Conservation (phyloP, 2,329 filamentous ascomycete genomes). For the Blastomyces parvus region DNA sequence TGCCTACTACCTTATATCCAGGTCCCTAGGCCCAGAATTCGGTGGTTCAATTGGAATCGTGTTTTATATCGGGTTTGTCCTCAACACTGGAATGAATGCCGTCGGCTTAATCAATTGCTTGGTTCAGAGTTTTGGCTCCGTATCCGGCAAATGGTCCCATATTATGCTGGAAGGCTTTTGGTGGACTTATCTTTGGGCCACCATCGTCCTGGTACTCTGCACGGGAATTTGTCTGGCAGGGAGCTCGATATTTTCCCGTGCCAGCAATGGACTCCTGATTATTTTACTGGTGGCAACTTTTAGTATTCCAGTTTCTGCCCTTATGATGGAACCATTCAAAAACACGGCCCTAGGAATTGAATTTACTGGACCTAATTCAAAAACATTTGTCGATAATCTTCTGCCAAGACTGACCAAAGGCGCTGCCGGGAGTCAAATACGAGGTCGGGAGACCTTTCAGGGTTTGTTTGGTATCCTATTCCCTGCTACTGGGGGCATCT, state of each 20-base stretch:
- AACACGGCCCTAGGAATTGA: conserved; percentile 54
- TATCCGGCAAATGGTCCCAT: conserved; percentile 47
- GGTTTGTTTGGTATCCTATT: conserved; percentile 81
- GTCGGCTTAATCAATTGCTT: conserved; percentile 79
- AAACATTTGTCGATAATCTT: conserved; percentile 65
- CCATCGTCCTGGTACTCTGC: conserved; percentile 59
- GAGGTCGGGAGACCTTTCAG: conserved; percentile 61
- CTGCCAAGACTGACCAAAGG: conserved; percentile 56
- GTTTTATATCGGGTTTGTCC: conserved; percentile 81
- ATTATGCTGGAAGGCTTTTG: conserved; percentile 62
- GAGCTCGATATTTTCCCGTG: conserved; percentile 68
- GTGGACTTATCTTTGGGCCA: conserved; percentile 68
- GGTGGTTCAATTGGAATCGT: conserved; percentile 80
- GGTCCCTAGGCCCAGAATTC: conserved; percentile 78
- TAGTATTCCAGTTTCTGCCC: conserved; percentile 71
- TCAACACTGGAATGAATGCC: conserved; percentile 80
- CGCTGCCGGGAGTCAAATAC: conserved; percentile 52
- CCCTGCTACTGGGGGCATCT: conserved; percentile 55
- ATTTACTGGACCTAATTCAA: conserved; percentile 66
- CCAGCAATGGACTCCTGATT: conserved; percentile 65
- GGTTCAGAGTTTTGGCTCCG: conserved; percentile 59
- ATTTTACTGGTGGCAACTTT: conserved; percentile 64
- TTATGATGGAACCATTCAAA: conserved; percentile 58
- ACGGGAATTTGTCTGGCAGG: conserved; percentile 69
- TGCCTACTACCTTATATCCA: conserved; percentile 80